Percentiles rank a stretch among this genome's conserved stretches.
Evolutionary conservation across 345 rosid species (phyloP).

Genomic region (Cardamine occulta): DNA sequence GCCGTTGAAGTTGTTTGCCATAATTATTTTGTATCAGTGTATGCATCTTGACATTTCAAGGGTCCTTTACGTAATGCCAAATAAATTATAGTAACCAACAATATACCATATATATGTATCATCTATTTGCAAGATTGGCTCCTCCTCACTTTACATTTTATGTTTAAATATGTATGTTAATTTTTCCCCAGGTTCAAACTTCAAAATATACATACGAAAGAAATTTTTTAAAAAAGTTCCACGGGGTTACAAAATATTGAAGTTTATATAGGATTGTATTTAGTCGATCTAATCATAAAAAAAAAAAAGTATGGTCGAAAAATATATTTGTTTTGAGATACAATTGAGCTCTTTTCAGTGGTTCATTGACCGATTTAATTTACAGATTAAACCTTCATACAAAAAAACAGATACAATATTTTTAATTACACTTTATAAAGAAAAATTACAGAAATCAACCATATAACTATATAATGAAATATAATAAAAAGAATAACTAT

Average conservation of each 20-base stretch:
- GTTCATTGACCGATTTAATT: too few relatives aligned
- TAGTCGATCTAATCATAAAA: neutral
- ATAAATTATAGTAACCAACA: too few relatives aligned
- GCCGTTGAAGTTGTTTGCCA: neutral
- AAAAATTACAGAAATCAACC: too few relatives aligned
- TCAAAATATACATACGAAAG: neutral
- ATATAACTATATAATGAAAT: too few relatives aligned
- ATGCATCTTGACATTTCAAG: slow-evolving; percentile 30
- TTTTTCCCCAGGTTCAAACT: neutral
- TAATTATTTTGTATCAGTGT: neutral
- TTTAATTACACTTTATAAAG: too few relatives aligned
- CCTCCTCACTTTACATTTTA: neutral
- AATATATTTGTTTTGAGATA: too few relatives aligned
- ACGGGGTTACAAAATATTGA: too few relatives aligned
- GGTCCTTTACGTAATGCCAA: neutral
- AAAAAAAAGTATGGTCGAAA: neutral
- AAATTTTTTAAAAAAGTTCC: neutral
- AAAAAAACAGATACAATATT: too few relatives aligned
- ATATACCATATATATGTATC: neutral
- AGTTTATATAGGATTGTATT: too few relatives aligned
- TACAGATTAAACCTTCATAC: too few relatives aligned
- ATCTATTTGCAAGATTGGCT: slow-evolving; percentile 19
- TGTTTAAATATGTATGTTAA: neutral
- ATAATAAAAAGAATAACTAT: too few relatives aligned
- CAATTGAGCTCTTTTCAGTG: too few relatives aligned